Percentiles rank a stretch among this genome's conserved stretches.
These are phyloP conservation scores for Coemansia sp. DNA, from an alignment of 371 early-diverging fungal genomes.

Conservation along the genomic window DNA sequence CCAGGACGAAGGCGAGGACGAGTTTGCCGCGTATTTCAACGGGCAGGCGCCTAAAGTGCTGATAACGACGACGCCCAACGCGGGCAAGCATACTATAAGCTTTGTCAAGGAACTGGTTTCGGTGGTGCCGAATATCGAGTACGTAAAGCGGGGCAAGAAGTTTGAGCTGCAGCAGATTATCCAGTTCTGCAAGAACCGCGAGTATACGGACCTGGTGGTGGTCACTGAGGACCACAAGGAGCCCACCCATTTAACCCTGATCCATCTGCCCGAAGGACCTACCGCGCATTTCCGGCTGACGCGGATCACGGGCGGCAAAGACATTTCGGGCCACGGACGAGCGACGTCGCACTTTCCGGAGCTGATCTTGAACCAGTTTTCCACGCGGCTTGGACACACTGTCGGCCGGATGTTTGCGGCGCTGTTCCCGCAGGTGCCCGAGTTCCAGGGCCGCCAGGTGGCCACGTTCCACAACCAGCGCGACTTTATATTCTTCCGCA, in stretches of 20 bases:
- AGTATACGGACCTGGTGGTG: conserved; percentile 89
- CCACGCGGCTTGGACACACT: conserved; percentile 94
- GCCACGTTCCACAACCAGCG: conserved; percentile 98
- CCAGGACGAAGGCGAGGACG: conserved; percentile 90
- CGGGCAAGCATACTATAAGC: conserved; percentile 65
- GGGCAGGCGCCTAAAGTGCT: conserved; percentile 89
- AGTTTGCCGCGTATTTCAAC: conserved; percentile 88
- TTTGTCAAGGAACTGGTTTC: conserved; percentile 88
- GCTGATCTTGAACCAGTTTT: conserved; percentile 97
- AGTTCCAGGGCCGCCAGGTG: conserved; percentile 94
- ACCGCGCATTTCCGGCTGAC: conserved; percentile 95
- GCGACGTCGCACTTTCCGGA: conserved; percentile 91
- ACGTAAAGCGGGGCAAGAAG: conserved; percentile 82
- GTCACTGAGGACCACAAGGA: conserved; percentile 90
- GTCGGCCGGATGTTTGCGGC: conserved; percentile 96
- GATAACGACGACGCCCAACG: conserved; percentile 85
- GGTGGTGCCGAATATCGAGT: conserved; percentile 91
- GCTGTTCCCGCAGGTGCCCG: conserved; percentile 95
- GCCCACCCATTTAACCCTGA: conserved; percentile 86
- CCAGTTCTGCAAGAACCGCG: conserved; percentile 81
- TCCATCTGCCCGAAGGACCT: conserved; percentile 97
- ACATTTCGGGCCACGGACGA: conserved; percentile 83
- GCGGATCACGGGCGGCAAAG: conserved; percentile 71
- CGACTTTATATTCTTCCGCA: conserved; percentile 98
- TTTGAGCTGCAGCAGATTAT: conserved; percentile 90